Evolutionary conservation across 2,329 filamentous ascomycete species (phyloP).

Genomic region (Venturia carpophila): DNA sequence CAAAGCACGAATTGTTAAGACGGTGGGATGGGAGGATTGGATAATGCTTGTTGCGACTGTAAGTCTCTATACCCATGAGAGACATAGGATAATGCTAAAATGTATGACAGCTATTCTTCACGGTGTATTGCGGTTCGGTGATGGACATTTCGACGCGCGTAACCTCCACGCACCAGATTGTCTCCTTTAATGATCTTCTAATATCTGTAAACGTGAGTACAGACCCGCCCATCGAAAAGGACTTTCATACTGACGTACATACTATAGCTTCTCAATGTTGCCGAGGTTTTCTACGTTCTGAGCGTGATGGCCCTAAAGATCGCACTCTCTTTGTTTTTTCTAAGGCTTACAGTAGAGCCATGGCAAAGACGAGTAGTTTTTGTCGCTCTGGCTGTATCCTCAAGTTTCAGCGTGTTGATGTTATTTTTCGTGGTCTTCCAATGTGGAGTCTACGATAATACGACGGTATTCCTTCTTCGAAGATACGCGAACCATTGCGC

Average conservation of each 20-base stretch:
- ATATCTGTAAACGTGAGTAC: conserved; percentile 2
- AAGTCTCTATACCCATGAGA: not conserved
- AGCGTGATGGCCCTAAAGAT: conserved; percentile 38
- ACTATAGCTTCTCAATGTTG: conserved; percentile 20
- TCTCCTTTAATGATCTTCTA: conserved; percentile 3
- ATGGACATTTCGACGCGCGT: conserved; percentile 6
- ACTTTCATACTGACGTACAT: not conserved
- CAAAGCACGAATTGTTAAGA: not conserved
- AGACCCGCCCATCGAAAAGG: not conserved
- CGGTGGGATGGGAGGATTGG: conserved; percentile 10
- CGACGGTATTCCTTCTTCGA: not conserved
- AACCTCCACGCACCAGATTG: not conserved
- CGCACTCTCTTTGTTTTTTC: conserved; percentile 38
- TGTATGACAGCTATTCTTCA: not conserved
- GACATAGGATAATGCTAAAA: not conserved
- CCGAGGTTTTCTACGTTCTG: conserved; percentile 34
- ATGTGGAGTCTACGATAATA: conserved; percentile 7
- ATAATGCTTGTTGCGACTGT: conserved; percentile 11
- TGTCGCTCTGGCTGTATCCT: not conserved
- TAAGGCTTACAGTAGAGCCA: conserved; percentile 33
- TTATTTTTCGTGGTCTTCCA: conserved; percentile 10
- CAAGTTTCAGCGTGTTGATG: conserved; percentile 3
- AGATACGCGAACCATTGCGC: not conserved
- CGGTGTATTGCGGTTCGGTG: not conserved
- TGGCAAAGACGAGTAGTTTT: conserved; percentile 28